Evolutionary conservation across 2,329 filamentous ascomycete genomes (phyloP), one percentile per base, ranked within the genome.

Genomic region (Botrytis paeoniae): DNA sequence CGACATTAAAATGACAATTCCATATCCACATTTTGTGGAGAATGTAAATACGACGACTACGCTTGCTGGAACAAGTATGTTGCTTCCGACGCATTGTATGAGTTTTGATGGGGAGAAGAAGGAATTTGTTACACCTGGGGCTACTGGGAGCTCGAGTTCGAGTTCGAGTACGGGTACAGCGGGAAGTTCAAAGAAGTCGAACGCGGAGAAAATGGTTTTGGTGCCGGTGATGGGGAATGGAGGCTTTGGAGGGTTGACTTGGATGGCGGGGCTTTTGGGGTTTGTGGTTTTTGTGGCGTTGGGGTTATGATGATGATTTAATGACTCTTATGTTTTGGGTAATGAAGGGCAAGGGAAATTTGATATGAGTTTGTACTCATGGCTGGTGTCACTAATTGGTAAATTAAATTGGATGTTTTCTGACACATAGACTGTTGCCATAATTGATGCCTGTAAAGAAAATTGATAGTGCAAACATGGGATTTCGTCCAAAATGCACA

Each of bases 81-180:
- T n/a, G 3, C 48, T 71, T 12, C 72, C 60, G 16, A 73, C 72
- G 4, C 59, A 45, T 1, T 71, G 72, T 63, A 37, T 65, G 60
- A 73, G 68, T 22, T 73, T 51, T 22, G 72, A 71, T 71, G 39
- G 20, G 5, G 43, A 6, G 29, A 48, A 48, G 7, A 64, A 37
- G 8, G 59, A 48, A 0, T 70, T 64, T 25, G 72, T 62, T 65
- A 54, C 59, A 32, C 48, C 72, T 8, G 65, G 48, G 5, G 29
- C 35, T 51, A 51, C 48, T n/a, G 48, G 25, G 5, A 51, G 48
- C 5, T 48, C 45, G 45, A 48, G 45, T 10, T 51, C 48, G 4
- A 51, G 25, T n/a, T 14, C 45, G 10, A 25, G 45, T 22, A 62
- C 25, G 8, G 39, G 25, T 22, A 25, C 65, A 35, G 10, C 37